Percentiles rank a stretch among this genome's conserved stretches.
These are phyloP conservation scores for Gracilariopsis chorda DNA, from an alignment of 23 red algal genomes.

Conservation along the genomic window DNA sequence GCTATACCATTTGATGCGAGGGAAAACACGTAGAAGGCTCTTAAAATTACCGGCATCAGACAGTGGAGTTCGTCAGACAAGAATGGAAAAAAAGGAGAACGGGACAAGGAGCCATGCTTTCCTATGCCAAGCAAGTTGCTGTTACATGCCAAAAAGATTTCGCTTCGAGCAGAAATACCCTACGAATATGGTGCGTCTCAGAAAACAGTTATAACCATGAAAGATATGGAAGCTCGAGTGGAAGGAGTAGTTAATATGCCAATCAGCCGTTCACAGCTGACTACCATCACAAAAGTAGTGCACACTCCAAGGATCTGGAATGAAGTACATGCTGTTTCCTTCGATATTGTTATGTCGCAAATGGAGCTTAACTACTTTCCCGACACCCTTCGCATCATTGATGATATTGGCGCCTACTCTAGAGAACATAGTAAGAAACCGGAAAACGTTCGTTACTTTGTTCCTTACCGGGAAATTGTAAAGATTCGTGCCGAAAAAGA, in stretches of 20 bases:
- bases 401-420: constrained; percentile 8
- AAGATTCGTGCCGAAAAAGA: constrained; percentile 45
- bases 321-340: constrained; percentile 27
- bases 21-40: constrained; percentile 22
- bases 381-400: constrained; percentile 29
- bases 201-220: constrained; percentile 23
- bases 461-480: constrained; percentile 33
- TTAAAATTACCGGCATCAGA: not conserved
- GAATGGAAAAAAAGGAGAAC: not conserved
- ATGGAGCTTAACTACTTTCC: constrained; percentile 20
- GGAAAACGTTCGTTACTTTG: constrained; percentile 17
- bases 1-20: constrained; percentile 41
- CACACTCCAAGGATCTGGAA: constrained; percentile 49
- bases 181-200: constrained; percentile 22
- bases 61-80: not conserved
- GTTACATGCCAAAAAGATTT: constrained; percentile 8
- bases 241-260: constrained; percentile 33
- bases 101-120: not conserved
- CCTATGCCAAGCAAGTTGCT: not conserved
- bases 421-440: constrained; percentile 23
- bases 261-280: not conserved
- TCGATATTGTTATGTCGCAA: constrained; percentile 1
- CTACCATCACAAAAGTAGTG: constrained; percentile 6
- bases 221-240: not conserved
- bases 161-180: constrained; percentile 42